Evolutionary conservation across 2,329 filamentous ascomycete genomes (phyloP).

Genomic region (Epichloe glyceriae): DNA sequence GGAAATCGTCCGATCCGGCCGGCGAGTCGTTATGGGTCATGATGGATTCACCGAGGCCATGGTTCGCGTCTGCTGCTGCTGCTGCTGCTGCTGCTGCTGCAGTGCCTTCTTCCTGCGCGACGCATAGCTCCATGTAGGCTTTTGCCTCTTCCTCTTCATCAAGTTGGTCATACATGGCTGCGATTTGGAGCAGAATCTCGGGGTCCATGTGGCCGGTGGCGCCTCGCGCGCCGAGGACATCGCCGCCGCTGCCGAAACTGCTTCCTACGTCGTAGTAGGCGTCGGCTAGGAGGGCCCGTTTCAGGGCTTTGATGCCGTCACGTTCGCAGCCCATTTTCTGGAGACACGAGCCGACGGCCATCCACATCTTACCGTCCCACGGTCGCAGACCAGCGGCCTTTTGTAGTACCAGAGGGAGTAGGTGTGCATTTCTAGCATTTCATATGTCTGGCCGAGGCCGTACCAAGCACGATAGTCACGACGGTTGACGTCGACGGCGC

Average conservation of each 20-base stretch:
- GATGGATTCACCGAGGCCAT: constrained; percentile 34
- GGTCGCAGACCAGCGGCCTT: constrained; percentile 85
- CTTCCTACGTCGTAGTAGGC: constrained; percentile 65
- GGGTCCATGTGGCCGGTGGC: constrained; percentile 61
- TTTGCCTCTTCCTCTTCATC: constrained; percentile 69
- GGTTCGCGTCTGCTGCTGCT: constrained; percentile 24
- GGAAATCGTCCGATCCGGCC: constrained; percentile 22
- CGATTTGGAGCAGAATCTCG: constrained; percentile 82
- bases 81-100: constrained; percentile 25
- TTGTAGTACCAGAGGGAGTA: constrained; percentile 98
- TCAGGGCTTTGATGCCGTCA: constrained; percentile 92
- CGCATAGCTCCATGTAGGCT: constrained; percentile 88
- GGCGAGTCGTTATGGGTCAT: constrained; percentile 44
- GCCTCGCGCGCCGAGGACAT: constrained; percentile 34
- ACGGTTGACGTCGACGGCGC: constrained; percentile 89
- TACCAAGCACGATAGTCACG: constrained; percentile 98
- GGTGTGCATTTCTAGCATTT: constrained; percentile 94
- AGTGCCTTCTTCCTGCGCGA: constrained; percentile 78
- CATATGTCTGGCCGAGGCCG: constrained; percentile 90
- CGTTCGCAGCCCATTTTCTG: constrained; percentile 75
- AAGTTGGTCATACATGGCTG: constrained; percentile 72
- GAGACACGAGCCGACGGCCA: constrained; percentile 84
- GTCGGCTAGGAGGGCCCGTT: constrained; percentile 79
- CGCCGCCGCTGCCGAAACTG: constrained; percentile 35
- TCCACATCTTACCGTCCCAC: constrained; percentile 98